Evolutionary conservation across 2,329 filamentous ascomycete species (phyloP).

Genomic region (Paecilomyces sp.): DNA sequence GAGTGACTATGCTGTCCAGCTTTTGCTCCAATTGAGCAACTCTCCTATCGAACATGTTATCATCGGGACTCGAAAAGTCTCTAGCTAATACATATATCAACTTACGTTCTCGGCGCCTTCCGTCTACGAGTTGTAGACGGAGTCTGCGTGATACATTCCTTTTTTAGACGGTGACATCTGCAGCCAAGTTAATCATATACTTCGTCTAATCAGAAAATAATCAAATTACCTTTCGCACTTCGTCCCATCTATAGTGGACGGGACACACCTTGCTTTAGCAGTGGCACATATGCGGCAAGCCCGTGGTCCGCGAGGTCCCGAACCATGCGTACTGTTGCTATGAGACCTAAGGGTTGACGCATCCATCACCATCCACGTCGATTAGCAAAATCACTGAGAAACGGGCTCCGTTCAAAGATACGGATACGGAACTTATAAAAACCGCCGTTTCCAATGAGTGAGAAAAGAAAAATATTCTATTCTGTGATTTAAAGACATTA

Average conservation of each 20-base stretch:
- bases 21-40: slow-evolving; percentile 6
- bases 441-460: background rate
- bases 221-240: slow-evolving; percentile 5
- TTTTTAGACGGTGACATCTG: slow-evolving; percentile 6
- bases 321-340: background rate
- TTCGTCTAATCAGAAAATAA: background rate
- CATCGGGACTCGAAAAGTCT: background rate
- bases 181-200: background rate
- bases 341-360: background rate
- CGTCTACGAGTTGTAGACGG: background rate
- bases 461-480: background rate
- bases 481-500: background rate
- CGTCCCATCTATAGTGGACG: background rate
- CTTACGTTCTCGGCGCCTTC: slow-evolving; percentile 1
- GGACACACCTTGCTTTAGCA: slow-evolving; percentile 7
- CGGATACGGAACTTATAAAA: background rate
- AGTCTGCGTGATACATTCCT: slow-evolving; percentile 4
- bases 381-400: background rate
- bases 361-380: background rate
- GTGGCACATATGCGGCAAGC: slow-evolving; percentile 6
- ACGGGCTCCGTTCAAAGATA: background rate
- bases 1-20: slow-evolving; percentile 5
- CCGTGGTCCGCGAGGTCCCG: background rate
- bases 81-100: background rate
- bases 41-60: slow-evolving; percentile 2